A percentile compares a stretch with the other conserved stretches of the same genome.
These are phyloP conservation scores for Luffa acutangula DNA, from an alignment of 306 rosid genomes.

Conservation along the genomic window DNA sequence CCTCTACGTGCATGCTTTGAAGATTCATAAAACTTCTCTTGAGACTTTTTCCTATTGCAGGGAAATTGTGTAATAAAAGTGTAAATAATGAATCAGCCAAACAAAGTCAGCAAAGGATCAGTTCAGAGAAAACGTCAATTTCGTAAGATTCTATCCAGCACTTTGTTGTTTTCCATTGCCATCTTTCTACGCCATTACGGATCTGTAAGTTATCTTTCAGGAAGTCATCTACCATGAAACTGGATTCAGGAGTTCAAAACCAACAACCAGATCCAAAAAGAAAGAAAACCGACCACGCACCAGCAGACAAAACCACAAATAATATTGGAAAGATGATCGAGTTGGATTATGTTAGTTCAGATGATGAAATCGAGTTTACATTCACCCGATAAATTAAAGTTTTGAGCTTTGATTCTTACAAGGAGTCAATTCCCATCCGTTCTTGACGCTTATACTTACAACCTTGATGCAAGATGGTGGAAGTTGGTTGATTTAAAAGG, in stretches of 20 bases:
- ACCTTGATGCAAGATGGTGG: background rate
- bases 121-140: constrained; percentile 48
- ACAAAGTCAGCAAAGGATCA: constrained; percentile 25
- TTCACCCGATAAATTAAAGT: constrained; percentile 7
- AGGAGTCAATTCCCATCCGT: background rate
- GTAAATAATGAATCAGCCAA: constrained; percentile 20
- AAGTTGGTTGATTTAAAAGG: background rate
- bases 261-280: constrained; percentile 37
- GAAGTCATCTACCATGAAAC: constrained; percentile 37
- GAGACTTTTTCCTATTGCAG: constrained; percentile 30
- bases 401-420: background rate
- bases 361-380: constrained; percentile 43
- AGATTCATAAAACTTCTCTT: constrained; percentile 10
- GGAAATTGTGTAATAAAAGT: constrained; percentile 19
- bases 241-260: constrained; percentile 23
- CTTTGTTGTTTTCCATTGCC: background rate
- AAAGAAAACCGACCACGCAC: constrained; percentile 29
- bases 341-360: constrained; percentile 63
- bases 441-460: background rate
- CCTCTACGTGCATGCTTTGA: constrained; percentile 1
- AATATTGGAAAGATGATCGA: constrained; percentile 58
- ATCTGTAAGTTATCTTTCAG: constrained; percentile 25
- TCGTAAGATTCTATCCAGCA: constrained; percentile 1
- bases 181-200: background rate
- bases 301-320: constrained; percentile 26